A percentile compares a stretch with the other conserved stretches of the same genome.
phyloP scores from a whole-genome alignment of 176 grass and related monocot genomes.

The Avena sativa region DNA sequence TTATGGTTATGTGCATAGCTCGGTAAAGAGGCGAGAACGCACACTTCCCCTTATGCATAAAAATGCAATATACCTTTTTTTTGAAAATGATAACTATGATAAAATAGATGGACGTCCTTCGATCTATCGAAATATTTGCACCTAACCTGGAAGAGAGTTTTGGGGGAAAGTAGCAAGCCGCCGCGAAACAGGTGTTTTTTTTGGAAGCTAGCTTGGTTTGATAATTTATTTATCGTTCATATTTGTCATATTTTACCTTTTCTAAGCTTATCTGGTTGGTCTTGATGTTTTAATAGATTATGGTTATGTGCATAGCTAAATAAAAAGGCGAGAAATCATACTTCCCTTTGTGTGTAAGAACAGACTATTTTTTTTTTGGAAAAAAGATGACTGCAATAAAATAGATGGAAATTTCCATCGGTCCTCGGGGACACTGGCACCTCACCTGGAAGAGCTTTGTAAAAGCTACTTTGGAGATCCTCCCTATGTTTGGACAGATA shows the following conservation, averaged over 20 bases:
- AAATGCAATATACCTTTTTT: background rate
- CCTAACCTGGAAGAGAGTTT: no score
- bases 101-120: no score
- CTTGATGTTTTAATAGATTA: background rate
- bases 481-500: conserved; percentile 84
- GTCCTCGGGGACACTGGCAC: background rate
- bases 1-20: background rate
- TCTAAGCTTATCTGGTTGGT: background rate
- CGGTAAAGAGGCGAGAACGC: background rate
- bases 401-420: background rate
- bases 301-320: background rate
- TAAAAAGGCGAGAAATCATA: background rate
- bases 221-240: background rate
- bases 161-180: background rate
- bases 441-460: conserved; percentile 89
- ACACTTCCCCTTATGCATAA: no score
- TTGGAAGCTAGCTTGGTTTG: no score
- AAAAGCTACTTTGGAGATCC: conserved; percentile 90
- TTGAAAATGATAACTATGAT: no score
- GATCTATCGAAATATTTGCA: no score
- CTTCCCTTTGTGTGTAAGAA: background rate
- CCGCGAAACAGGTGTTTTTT: background rate
- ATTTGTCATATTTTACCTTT: background rate
- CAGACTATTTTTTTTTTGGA: background rate
- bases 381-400: background rate